Evolutionary conservation across 2,329 filamentous ascomycete species (phyloP).

Genomic region (Aulographum hederae): DNA sequence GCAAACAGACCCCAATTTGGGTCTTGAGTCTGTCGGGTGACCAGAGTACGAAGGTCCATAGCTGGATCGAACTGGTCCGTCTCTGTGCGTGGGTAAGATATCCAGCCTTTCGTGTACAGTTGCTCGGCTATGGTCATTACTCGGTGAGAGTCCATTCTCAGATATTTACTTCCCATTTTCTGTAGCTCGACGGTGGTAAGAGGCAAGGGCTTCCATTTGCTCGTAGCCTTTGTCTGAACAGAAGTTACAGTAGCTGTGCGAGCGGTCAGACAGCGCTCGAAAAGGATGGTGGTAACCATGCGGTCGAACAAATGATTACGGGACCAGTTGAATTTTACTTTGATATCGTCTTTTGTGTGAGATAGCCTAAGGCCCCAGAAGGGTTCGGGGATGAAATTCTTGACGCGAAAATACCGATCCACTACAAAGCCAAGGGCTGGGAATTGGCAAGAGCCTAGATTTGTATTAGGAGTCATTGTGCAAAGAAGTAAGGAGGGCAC

Average conservation of each 20-base stretch:
- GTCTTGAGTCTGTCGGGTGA: conserved; percentile 70
- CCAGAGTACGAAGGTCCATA: conserved; percentile 63
- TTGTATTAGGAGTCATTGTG: conserved; percentile 2
- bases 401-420: conserved; percentile 83
- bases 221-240: conserved; percentile 78
- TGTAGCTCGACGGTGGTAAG: conserved; percentile 92
- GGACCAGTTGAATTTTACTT: conserved; percentile 71
- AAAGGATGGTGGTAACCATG: conserved; percentile 60
- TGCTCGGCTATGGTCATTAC: conserved; percentile 79
- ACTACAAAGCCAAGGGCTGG: conserved; percentile 94
- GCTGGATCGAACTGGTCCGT: conserved; percentile 87
- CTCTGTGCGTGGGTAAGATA: conserved; percentile 94
- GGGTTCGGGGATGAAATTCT: conserved; percentile 78
- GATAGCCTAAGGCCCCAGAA: conserved; percentile 88
- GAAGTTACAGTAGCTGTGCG: conserved; percentile 65
- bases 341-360: conserved; percentile 58
- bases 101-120: conserved; percentile 86
- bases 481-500: background rate
- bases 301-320: conserved; percentile 76
- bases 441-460: conserved; percentile 74
- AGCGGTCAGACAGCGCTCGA: conserved; percentile 65
- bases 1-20: conserved; percentile 66
- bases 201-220: conserved; percentile 84
- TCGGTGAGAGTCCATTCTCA: conserved; percentile 77
- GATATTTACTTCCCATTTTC: conserved; percentile 77